Conservation (phyloP, 2,329 filamentous ascomycete species). For the Chrysoporthe deuterocubensis region DNA sequence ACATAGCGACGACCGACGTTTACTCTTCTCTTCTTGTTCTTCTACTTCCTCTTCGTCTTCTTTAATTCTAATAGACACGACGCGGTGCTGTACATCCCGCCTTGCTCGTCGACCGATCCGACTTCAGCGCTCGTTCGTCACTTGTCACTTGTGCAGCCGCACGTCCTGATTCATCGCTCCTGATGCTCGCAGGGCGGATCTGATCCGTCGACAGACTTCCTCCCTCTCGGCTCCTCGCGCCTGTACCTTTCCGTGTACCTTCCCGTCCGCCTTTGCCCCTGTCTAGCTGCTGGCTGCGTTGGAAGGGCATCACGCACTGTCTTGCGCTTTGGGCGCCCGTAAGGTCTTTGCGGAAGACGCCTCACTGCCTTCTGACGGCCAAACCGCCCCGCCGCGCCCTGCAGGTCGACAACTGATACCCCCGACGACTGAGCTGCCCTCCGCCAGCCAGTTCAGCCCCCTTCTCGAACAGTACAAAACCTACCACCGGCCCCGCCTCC, state of each 20-base stretch:
- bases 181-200: not conserved
- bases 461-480: not conserved
- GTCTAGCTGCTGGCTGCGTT: too few relatives aligned
- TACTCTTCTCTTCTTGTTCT: not conserved
- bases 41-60: constrained; percentile 3
- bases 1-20: not conserved
- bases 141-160: not conserved
- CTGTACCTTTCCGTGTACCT: too few relatives aligned
- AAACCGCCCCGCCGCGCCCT: too few relatives aligned
- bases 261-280: too few relatives aligned
- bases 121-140: not conserved
- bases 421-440: too few relatives aligned
- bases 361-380: too few relatives aligned
- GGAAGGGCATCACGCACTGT: too few relatives aligned
- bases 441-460: not conserved
- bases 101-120: not conserved
- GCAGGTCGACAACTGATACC: too few relatives aligned
- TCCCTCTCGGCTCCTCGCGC: too few relatives aligned
- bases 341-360: too few relatives aligned
- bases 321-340: too few relatives aligned
- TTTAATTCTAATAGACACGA: constrained; percentile 9
- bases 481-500: not conserved
- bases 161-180: not conserved
- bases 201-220: not conserved
- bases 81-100: constrained; percentile 5